Percentiles rank a stretch among this genome's conserved stretches.
phyloP scores from a whole-genome alignment of 352 stramenopile genomes.

The Phytophthora foliorum region DNA sequence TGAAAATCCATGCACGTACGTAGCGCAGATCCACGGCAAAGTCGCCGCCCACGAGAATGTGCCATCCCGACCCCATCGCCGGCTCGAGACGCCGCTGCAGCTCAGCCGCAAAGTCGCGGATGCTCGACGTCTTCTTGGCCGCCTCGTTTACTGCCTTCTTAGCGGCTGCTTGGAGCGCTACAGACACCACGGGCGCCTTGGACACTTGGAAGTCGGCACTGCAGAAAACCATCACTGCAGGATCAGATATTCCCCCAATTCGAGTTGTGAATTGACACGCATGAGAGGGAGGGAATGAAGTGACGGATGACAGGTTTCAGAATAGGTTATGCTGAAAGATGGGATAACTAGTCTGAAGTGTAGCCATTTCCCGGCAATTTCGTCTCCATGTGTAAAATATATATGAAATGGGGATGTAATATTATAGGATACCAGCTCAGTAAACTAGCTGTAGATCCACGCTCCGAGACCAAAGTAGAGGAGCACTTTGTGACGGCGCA shows the following conservation, averaged over 20 bases:
- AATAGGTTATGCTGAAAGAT: background rate
- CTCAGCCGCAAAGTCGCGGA: constrained; percentile 62
- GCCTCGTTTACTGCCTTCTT: constrained; percentile 66
- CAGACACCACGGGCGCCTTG: constrained; percentile 55
- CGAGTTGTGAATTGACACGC: constrained; percentile 17
- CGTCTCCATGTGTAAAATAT: no score
- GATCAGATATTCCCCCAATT: constrained; percentile 8
- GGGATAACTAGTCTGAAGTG: background rate
- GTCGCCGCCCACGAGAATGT: constrained; percentile 72
- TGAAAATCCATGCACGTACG: constrained; percentile 42
- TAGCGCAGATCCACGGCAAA: constrained; percentile 84
- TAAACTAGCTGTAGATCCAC: no score
- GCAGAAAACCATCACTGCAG: constrained; percentile 54
- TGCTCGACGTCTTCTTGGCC: constrained; percentile 62
- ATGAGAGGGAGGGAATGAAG: constrained; percentile 1
- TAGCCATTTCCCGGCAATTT: background rate
- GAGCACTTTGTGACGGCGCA: no score
- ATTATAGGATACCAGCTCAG: no score
- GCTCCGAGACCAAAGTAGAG: no score
- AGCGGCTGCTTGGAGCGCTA: constrained; percentile 47
- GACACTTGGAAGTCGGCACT: constrained; percentile 73
- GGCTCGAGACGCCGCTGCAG: constrained; percentile 55
- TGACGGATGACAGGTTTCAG: background rate
- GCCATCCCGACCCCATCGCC: constrained; percentile 68
- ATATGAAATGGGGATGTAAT: no score